These are phyloP conservation scores for Penicillium egyptiacum DNA, from an alignment of 495 filamentous ascomycete genomes.

Conservation along the genomic window DNA sequence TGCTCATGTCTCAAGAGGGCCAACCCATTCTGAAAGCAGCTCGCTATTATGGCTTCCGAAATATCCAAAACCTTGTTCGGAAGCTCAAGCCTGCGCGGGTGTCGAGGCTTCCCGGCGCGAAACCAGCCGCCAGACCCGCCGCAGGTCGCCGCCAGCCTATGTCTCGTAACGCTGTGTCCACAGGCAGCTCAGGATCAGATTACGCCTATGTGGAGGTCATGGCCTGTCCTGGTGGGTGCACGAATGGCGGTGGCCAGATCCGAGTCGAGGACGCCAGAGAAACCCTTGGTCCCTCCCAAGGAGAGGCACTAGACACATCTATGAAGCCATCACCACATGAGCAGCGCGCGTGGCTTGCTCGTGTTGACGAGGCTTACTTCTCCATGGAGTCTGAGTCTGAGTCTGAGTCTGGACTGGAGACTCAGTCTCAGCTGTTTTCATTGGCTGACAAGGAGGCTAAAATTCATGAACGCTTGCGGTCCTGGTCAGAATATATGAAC, in stretches of 20 bases:
- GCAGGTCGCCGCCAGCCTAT: conserved; percentile 45
- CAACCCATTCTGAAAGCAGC: conserved; percentile 73
- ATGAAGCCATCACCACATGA: conserved; percentile 63
- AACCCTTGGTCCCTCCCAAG: conserved; percentile 17
- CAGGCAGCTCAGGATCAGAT: conserved; percentile 50
- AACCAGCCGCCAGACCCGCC: conserved; percentile 21
- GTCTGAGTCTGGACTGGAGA: conserved; percentile 21
- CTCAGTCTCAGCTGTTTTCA: conserved; percentile 15
- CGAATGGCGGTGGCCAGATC: conserved; percentile 94
- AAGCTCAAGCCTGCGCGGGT: conserved; percentile 75
- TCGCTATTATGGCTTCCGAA: conserved; percentile 93
- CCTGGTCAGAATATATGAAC: conserved; percentile 72
- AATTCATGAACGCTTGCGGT: conserved; percentile 57
- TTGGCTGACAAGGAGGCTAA: conserved; percentile 34
- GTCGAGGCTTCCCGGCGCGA: conserved; percentile 75
- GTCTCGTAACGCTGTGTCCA: conserved; percentile 32
- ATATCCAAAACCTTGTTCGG: conserved; percentile 95
- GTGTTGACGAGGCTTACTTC: conserved; percentile 93
- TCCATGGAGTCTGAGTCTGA: conserved; percentile 66
- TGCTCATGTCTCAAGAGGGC: conserved; percentile 53
- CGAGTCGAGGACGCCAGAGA: conserved; percentile 72
- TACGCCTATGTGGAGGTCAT: conserved; percentile 96
- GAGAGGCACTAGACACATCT: conserved; percentile 23
- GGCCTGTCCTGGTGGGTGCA: conserved; percentile 97
- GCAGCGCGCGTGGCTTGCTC: conserved; percentile 81